Evolutionary conservation across 2,329 filamentous ascomycete species (phyloP).

Genomic region (Hypoxylon sp.): DNA sequence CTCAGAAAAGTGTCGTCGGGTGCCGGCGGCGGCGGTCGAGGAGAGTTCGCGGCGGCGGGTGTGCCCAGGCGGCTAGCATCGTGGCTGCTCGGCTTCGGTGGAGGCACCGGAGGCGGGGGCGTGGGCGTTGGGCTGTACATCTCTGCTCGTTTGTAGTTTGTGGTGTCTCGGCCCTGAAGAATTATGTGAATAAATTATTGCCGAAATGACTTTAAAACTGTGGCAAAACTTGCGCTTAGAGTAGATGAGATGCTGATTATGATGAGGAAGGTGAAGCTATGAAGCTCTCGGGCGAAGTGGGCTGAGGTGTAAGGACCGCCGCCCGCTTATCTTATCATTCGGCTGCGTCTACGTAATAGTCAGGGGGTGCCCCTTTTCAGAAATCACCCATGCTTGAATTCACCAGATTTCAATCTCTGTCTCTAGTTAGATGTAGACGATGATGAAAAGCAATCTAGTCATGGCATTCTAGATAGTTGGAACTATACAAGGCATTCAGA

Average conservation of each 20-base stretch:
- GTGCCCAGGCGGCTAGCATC: constrained; percentile 78
- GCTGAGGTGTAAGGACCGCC: neutral
- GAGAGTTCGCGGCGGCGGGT: constrained; percentile 66
- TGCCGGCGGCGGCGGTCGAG: constrained; percentile 61
- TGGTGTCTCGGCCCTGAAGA: neutral
- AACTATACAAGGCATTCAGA: constrained; percentile 8
- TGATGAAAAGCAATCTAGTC: neutral
- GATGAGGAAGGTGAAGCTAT: constrained; percentile 8
- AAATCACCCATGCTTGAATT: constrained; percentile 1
- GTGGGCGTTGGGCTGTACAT: constrained; percentile 63
- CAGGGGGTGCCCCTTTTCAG: constrained; percentile 16
- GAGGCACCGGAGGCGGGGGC: constrained; percentile 75
- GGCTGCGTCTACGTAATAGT: neutral
- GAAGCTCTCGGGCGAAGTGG: constrained; percentile 18
- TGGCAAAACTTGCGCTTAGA: neutral
- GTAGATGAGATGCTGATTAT: constrained; percentile 4
- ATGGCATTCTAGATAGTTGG: neutral
- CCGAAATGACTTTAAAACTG: neutral
- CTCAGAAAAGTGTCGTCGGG: constrained; percentile 50
- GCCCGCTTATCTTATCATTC: constrained; percentile 23
- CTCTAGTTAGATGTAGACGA: neutral
- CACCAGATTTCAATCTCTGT: neutral
- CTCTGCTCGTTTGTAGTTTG: constrained; percentile 5
- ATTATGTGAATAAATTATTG: neutral
- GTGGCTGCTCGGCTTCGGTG: constrained; percentile 79